Base-by-base conservation (phyloP, 2,329 filamentous ascomycete genomes). In the Talaromyces albobiverticillius region DNA sequence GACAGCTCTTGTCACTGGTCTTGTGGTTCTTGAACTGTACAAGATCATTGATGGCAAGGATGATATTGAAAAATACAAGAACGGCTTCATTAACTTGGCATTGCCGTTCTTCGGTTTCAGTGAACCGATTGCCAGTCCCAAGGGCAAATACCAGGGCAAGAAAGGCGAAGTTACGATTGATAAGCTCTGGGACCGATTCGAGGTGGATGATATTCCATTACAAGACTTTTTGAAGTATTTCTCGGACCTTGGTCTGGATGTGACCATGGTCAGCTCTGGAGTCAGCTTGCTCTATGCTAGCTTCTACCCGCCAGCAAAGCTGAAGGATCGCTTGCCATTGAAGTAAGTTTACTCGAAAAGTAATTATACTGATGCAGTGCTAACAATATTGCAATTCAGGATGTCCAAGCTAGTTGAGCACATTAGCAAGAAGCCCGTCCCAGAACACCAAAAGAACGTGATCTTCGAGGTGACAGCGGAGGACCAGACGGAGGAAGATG, bases 1-100 rank as follows among this genome's bases (percentile, higher is more conserved):
- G 0, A 99, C 94, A 2, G 93, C 94, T 3, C 79, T 99, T 55
- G 93, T 97, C 11, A 99, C 94, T 2, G 94, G 94, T 55, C 81
- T 99, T 43, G 91, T 99, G 51, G 82, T 95, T 14, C 78, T 99
- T 43, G 94, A 99, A 77, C 77, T 97, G 46, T 96, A 90, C 86
- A 99, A 99, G 84, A 83, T 99, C 59, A 80, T 99, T 43, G 94
- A 97, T 67, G 93, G 91, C 68, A 96, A 99, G 80, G 84, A 82
- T n/a, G 90, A 97, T 63, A 87, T 96, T 60, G 94, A 97, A 76
- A 89, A 97, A 75, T 99, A 95, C 85, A 97, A 97, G 83, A 99
- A 99, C 69, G 94, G 94, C 14, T 99, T 99, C 73, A 82, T 97
- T 75, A 99, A 99, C 76, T 77, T 99, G 62, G 94, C 94, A 1